Conservation (phyloP, 164 flowering plant species). For the Umbilicus rupestris region DNA sequence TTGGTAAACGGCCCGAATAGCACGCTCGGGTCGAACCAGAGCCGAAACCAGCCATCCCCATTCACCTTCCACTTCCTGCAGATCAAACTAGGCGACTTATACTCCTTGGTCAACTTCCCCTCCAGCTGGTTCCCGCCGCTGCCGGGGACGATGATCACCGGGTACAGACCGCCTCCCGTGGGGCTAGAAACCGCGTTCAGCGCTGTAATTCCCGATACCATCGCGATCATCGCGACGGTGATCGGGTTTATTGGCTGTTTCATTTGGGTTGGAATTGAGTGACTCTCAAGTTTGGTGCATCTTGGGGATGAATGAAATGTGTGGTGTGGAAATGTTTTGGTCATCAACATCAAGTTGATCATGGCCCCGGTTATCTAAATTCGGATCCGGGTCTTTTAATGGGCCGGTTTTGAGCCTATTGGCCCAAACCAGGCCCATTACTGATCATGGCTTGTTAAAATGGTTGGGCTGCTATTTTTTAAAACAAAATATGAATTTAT, state of each 20-base stretch:
- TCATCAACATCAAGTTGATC: background rate
- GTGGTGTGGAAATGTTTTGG: conserved; percentile 3
- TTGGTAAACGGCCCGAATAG: conserved; percentile 51
- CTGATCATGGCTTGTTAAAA: too few species aligned
- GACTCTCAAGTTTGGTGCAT: background rate
- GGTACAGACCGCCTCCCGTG: conserved; percentile 29
- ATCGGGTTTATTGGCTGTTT: background rate
- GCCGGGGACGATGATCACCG: conserved; percentile 76
- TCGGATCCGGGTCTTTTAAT: background rate
- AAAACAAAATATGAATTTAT: too few species aligned
- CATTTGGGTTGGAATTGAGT: background rate
- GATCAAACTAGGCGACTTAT: conserved; percentile 44
- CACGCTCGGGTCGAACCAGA: conserved; percentile 74
- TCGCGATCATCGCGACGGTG: background rate
- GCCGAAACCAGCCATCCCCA: conserved; percentile 61
- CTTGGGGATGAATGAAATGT: too few species aligned
- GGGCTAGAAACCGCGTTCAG: background rate
- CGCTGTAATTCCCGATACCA: background rate
- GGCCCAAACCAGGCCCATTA: too few species aligned
- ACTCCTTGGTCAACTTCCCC: conserved; percentile 43
- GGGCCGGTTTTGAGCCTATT: background rate
- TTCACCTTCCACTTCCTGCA: conserved; percentile 43
- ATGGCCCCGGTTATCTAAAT: background rate
- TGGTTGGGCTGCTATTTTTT: too few species aligned
- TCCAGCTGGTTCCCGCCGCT: conserved; percentile 86